Conservation (phyloP, 2,329 filamentous ascomycete genomes). For the Penicillium psychrosexuale region DNA sequence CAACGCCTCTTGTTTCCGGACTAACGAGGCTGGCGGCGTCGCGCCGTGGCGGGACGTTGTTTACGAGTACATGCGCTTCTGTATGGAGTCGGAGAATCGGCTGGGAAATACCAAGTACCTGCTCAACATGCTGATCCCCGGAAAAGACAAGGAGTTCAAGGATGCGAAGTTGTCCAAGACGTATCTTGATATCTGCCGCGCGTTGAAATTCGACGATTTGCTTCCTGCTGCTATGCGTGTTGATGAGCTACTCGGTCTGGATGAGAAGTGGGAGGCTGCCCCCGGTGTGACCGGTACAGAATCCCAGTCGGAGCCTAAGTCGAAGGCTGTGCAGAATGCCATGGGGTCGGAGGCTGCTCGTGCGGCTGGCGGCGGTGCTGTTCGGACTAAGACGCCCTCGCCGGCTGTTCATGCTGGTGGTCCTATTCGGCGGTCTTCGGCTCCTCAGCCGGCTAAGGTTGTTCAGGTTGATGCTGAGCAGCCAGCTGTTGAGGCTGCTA, state of each 20-base stretch:
- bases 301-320: constrained; percentile 1
- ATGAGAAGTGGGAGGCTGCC: constrained; percentile 25
- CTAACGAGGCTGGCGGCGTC: constrained; percentile 64
- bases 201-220: constrained; percentile 63
- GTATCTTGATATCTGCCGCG: constrained; percentile 66
- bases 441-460: constrained; percentile 25
- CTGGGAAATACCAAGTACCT: constrained; percentile 93
- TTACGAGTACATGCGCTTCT: constrained; percentile 67
- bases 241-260: constrained; percentile 56
- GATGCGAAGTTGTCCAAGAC: constrained; percentile 64
- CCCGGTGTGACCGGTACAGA: constrained; percentile 4
- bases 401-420: constrained; percentile 25
- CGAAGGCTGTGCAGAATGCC: constrained; percentile 33
- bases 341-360: constrained; percentile 35
- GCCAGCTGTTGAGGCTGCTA: constrained; percentile 18
- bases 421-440: constrained; percentile 35
- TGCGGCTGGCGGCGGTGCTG: constrained; percentile 32
- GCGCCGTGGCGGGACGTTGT: constrained; percentile 75
- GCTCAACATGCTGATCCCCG: constrained; percentile 79
- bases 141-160: constrained; percentile 65
- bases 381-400: constrained; percentile 24
- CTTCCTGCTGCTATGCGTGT: constrained; percentile 61
- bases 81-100: constrained; percentile 76
- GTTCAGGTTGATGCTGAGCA: constrained; percentile 21
- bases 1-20: constrained; percentile 83